These are phyloP conservation scores for Ehretia macrophylla DNA, from an alignment of 257 asterid genomes.

Conservation along the genomic window DNA sequence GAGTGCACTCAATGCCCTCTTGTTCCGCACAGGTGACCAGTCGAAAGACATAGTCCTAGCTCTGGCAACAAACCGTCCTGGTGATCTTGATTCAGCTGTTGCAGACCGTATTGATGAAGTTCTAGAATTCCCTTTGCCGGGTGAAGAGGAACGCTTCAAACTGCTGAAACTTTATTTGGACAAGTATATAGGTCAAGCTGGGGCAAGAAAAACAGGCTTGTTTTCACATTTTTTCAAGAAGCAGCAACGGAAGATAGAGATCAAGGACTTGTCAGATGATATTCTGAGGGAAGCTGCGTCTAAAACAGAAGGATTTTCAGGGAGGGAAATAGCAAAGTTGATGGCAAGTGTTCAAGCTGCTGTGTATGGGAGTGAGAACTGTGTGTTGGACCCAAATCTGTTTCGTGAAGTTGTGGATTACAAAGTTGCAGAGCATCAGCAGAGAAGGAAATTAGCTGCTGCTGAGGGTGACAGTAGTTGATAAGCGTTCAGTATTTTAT, in stretches of 20 bases:
- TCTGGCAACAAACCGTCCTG: slow-evolving; percentile 91
- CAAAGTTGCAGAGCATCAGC: slow-evolving; percentile 94
- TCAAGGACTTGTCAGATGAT: slow-evolving; percentile 67
- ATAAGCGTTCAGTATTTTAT: slow-evolving; percentile 15
- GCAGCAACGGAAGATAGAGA: slow-evolving; percentile 64
- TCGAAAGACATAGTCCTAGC: slow-evolving; percentile 95
- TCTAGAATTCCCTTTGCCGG: slow-evolving; percentile 88
- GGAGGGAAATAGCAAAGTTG: slow-evolving; percentile 90
- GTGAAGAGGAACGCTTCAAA: slow-evolving; percentile 80
- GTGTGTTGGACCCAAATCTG: slow-evolving; percentile 64
- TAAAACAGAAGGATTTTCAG: slow-evolving; percentile 75
- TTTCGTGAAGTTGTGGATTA: slow-evolving; percentile 84
- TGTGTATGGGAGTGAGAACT: slow-evolving; percentile 76
- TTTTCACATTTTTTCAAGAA: slow-evolving; percentile 49
- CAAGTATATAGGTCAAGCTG: slow-evolving; percentile 79
- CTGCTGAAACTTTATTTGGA: slow-evolving; percentile 72
- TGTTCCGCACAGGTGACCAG: slow-evolving; percentile 91
- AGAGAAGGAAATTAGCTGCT: slow-evolving; percentile 62
- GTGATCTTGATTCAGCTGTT: slow-evolving; percentile 95
- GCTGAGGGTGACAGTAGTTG: slow-evolving; percentile 9
- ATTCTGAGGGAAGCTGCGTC: slow-evolving; percentile 79
- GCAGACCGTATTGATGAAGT: slow-evolving; percentile 95
- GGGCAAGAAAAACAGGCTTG: slow-evolving; percentile 57
- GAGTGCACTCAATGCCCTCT: slow-evolving; percentile 94
- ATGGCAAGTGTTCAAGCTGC: slow-evolving; percentile 98